These are phyloP conservation scores for Gaertneriomyces sp. DNA, from an alignment of 192 early-diverging fungal genomes.

Conservation along the genomic window DNA sequence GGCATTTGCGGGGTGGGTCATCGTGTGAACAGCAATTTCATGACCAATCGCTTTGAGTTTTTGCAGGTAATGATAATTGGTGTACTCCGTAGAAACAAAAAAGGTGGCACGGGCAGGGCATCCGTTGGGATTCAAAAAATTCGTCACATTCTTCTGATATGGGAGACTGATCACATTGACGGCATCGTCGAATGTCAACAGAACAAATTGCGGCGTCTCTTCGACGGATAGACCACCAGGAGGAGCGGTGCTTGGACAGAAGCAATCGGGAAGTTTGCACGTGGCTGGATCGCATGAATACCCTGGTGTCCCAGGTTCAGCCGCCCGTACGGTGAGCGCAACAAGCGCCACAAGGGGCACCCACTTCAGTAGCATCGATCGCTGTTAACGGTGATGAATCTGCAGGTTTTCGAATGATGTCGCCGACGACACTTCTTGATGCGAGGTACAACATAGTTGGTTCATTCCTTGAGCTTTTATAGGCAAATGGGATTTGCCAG, in stretches of 20 bases:
- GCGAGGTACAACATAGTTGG: too few species aligned
- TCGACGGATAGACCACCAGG: conserved; percentile 2
- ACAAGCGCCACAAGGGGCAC: too few species aligned
- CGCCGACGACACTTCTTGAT: too few species aligned
- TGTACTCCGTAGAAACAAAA: conserved; percentile 20
- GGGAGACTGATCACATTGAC: conserved; percentile 7
- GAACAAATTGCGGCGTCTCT: conserved; percentile 21
- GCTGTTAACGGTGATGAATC: too few species aligned
- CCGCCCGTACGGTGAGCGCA: too few species aligned
- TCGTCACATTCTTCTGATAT: background rate
- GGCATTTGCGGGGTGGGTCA: conserved; percentile 19
- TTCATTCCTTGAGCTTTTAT: too few species aligned
- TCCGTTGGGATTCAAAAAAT: conserved; percentile 16
- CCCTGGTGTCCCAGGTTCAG: background rate
- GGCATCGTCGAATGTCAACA: conserved; percentile 18
- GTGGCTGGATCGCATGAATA: conserved; percentile 21
- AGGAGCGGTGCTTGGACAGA: conserved; percentile 6
- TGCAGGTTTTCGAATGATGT: too few species aligned
- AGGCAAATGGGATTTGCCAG: too few species aligned
- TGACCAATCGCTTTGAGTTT: conserved; percentile 4
- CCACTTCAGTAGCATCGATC: too few species aligned
- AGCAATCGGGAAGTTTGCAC: conserved; percentile 14
- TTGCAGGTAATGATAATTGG: conserved; percentile 18
- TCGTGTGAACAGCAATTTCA: conserved; percentile 26
- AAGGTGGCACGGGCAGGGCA: conserved; percentile 10